These are phyloP conservation scores for Erodium moschatum DNA, from an alignment of 441 rosid genomes.

Conservation along the genomic window DNA sequence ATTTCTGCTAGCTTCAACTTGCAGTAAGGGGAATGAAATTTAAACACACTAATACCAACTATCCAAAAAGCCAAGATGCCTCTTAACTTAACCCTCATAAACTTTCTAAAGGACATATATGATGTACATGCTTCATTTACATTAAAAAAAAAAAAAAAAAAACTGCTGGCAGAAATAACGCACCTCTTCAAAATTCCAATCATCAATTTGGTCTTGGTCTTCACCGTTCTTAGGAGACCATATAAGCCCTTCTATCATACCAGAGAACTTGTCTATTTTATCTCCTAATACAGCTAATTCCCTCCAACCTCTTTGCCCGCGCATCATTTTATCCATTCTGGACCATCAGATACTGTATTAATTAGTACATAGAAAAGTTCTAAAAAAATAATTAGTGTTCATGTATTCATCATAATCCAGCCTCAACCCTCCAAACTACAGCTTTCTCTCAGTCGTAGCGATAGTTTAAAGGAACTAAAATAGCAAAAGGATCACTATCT, in stretches of 20 bases:
- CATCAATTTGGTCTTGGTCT: conserved; percentile 33
- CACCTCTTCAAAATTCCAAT: conserved; percentile 80
- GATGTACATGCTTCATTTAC: background rate
- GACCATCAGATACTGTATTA: conserved; percentile 20
- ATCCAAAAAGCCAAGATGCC: background rate
- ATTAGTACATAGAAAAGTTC: conserved; percentile 6
- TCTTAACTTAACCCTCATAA: background rate
- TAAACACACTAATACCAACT: background rate
- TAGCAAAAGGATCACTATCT: background rate
- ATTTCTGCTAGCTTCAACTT: background rate
- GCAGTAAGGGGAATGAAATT: background rate
- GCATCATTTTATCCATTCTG: conserved; percentile 99
- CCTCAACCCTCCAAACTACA: background rate
- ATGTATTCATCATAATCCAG: background rate
- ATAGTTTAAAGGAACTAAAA: background rate
- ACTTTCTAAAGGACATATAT: background rate
- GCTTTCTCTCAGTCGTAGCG: conserved; percentile 1
- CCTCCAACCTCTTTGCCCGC: conserved; percentile 94
- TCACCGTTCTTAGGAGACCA: conserved; percentile 76
- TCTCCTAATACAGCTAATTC: conserved; percentile 81
- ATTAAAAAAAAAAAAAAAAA: background rate
- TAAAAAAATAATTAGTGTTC: background rate
- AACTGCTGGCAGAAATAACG: background rate
- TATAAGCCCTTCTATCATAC: conserved; percentile 87
- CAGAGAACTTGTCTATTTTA: conserved; percentile 69